Evolutionary conservation across 2,329 filamentous ascomycete species (phyloP).

Genomic region (Fusarium continuum): DNA sequence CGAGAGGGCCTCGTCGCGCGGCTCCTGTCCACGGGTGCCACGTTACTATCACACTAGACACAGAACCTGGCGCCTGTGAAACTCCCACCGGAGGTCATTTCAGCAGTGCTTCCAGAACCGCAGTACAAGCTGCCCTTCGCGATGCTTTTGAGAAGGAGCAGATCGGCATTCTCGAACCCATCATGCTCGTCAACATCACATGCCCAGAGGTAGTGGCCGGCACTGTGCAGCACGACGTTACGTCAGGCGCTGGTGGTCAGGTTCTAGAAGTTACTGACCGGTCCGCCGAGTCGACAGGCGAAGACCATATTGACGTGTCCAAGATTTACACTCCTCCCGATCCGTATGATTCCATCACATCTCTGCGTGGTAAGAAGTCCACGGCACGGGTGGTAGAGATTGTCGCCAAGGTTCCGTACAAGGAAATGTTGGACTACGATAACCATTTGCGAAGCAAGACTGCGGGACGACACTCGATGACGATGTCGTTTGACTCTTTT

Average conservation of each 20-base stretch:
- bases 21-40: conserved; percentile 82
- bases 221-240: conserved; percentile 83
- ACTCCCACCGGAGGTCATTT: conserved; percentile 75
- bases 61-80: conserved; percentile 59
- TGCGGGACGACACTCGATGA: conserved; percentile 74
- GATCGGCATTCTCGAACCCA: conserved; percentile 84
- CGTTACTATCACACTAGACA: conserved; percentile 75
- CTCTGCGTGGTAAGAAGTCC: conserved; percentile 60
- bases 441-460: conserved; percentile 90
- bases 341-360: conserved; percentile 74
- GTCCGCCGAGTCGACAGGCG: conserved; percentile 51
- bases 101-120: conserved; percentile 67
- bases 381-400: conserved; percentile 68
- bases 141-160: conserved; percentile 63
- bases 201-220: conserved; percentile 86
- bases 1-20: conserved; percentile 81
- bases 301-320: conserved; percentile 68
- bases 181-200: conserved; percentile 89
- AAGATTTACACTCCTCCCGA: conserved; percentile 90
- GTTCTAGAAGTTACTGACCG: conserved; percentile 75
- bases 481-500: conserved; percentile 67
- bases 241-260: conserved; percentile 74
- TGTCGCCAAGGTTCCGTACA: conserved; percentile 86
- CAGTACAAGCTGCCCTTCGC: conserved; percentile 75
- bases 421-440: conserved; percentile 96